These are phyloP conservation scores for Xylaria sp. DNA, from an alignment of 2,329 filamentous ascomycete species.

Conservation along the genomic window DNA sequence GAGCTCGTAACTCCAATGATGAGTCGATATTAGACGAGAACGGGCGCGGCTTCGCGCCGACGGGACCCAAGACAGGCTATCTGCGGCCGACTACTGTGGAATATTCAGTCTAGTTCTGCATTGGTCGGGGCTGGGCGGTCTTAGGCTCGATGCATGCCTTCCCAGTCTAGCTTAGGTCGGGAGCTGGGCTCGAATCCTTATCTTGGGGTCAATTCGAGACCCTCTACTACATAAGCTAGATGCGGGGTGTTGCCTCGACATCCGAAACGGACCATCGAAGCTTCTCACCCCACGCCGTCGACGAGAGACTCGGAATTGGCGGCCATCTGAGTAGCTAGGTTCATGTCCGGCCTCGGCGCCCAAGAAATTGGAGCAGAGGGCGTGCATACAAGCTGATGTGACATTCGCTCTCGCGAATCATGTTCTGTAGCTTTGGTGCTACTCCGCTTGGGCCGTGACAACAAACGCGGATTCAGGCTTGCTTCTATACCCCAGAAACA, in stretches of 20 bases:
- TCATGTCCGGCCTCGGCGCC: conserved; percentile 9
- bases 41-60: conserved; percentile 4
- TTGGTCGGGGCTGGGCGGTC: conserved; percentile 14
- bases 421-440: conserved; percentile 1
- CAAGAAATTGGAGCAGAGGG: conserved; percentile 28
- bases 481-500: neutral
- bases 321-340: conserved; percentile 1
- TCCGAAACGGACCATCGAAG: conserved; percentile 27
- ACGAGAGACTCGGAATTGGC: conserved; percentile 16
- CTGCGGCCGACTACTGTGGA: neutral
- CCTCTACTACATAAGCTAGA: conserved; percentile 39
- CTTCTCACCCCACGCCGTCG: conserved; percentile 13
- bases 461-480: conserved; percentile 1
- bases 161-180: conserved; percentile 32
- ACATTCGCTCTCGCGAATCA: neutral
- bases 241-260: conserved; percentile 43
- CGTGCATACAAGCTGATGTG: conserved; percentile 19
- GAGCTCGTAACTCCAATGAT: conserved; percentile 71
- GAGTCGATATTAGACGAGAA: conserved; percentile 54
- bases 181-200: conserved; percentile 26
- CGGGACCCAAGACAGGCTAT: conserved; percentile 1
- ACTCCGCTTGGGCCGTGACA: conserved; percentile 6
- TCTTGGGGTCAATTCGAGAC: conserved; percentile 36
- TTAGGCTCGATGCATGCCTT: conserved; percentile 25
- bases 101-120: conserved; percentile 21